A percentile compares a stretch with the other conserved stretches of the same genome.
phyloP scores from a whole-genome alignment of 2,329 filamentous ascomycete species.

The Colletotrichum aenigma region DNA sequence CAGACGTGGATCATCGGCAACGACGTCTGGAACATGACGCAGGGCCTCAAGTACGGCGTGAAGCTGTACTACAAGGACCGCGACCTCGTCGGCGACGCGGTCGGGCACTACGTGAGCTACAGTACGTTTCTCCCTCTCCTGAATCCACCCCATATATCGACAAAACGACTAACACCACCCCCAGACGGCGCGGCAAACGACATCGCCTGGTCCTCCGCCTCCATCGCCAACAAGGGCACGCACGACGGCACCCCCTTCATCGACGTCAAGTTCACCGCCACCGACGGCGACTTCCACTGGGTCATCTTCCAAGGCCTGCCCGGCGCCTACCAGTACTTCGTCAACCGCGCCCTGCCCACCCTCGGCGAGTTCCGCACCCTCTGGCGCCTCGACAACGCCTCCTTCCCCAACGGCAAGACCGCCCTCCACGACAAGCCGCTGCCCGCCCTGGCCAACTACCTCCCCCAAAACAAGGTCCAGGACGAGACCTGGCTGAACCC shows the following conservation, averaged over 20 bases:
- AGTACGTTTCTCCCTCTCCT: slow-evolving; percentile 22
- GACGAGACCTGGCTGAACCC: slow-evolving; percentile 56
- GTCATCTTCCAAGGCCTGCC: slow-evolving; percentile 51
- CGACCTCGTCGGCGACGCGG: slow-evolving; percentile 32
- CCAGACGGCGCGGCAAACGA: slow-evolving; percentile 50
- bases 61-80: slow-evolving; percentile 31
- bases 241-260: slow-evolving; percentile 44
- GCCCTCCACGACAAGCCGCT: slow-evolving; percentile 48
- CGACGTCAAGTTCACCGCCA: slow-evolving; percentile 51
- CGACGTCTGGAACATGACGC: slow-evolving; percentile 32
- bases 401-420: slow-evolving; percentile 50
- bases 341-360: slow-evolving; percentile 50
- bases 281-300: slow-evolving; percentile 56
- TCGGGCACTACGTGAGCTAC: slow-evolving; percentile 34
- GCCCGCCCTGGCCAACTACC: slow-evolving; percentile 46
- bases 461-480: slow-evolving; percentile 50
- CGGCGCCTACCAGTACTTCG: slow-evolving; percentile 61
- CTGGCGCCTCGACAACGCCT: slow-evolving; percentile 52
- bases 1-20: slow-evolving; percentile 35
- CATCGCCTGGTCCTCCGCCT: slow-evolving; percentile 50
- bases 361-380: slow-evolving; percentile 56
- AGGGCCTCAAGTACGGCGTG: slow-evolving; percentile 26
- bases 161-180: neutral
- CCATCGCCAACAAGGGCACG: slow-evolving; percentile 36
- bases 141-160: neutral